Evolutionary conservation across 2,329 filamentous ascomycete genomes (phyloP), one percentile per base, ranked within the genome.

Genomic region (Amauroascus verrucosus): DNA sequence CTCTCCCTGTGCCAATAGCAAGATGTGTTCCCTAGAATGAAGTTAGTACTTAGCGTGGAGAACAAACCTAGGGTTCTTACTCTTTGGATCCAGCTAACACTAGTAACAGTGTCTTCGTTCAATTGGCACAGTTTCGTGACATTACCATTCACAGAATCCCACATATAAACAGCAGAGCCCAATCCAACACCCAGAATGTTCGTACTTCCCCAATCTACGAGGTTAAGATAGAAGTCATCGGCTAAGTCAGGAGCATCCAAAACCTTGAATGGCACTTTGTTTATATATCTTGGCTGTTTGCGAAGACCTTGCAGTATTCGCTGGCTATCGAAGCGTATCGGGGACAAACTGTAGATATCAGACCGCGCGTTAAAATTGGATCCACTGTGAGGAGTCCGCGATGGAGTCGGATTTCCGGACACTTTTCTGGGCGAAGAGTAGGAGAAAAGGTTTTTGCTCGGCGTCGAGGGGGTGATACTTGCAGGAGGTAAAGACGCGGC

Each of bases 251-350:
- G 93, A 0, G 93, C 93, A 73, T 98, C 93, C 8, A 98, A 77
- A 1, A 98, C 93, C 70, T 98, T 98, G 72, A 94, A 98, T 0
- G 93, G 93, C 0, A 97, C 91, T 68, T 97, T 97, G 69, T 88
- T 91, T 18, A 98, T 88, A 28, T 88, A 85, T 59, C 93, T 79
- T 1, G 91, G 88, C 58, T 93, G 88, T 62, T 93, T 88, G 57
- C 90, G 80, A 1, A 91, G 90, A 52, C 87, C 95, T 13, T 97
- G 78, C 0, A 98, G 80, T 78, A 98, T 94, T 55, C 88, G 86
- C 64, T 97, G 93, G 62, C 89, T 96, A 53, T 86, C 87, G 62
- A 90, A 88, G 51, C 93, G 85, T 59, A 98, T 91, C 0, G 93
- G 93, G 0, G 93, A 97, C 35, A 97, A 70, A 65, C 89, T 97